Evolutionary conservation across 1,284 basidiomycete species (phyloP).

Genomic region (Spongiforma sp.): DNA sequence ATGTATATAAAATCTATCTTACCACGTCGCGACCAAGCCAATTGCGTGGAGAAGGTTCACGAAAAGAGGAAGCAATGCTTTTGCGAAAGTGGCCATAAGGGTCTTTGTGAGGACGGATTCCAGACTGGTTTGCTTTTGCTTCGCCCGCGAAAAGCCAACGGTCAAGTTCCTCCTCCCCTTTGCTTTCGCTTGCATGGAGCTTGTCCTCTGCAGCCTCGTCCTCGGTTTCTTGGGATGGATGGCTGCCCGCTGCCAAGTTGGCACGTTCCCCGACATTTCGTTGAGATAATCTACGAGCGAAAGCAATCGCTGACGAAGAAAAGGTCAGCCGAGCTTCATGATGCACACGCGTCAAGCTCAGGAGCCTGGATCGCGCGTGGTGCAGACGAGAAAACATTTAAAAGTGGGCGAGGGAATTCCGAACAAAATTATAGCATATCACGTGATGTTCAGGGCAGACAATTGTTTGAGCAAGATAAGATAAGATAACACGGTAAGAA

Average conservation of each 20-base stretch:
- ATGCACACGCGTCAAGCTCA: slow-evolving; percentile 11
- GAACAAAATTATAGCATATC: slow-evolving; percentile 27
- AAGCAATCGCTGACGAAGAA: slow-evolving; percentile 22
- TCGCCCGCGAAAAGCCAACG: slow-evolving; percentile 15
- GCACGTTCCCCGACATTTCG: slow-evolving; percentile 10
- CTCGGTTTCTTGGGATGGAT: slow-evolving; percentile 8
- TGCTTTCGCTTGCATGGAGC: slow-evolving; percentile 7
- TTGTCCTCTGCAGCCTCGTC: slow-evolving; percentile 9
- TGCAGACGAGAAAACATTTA: slow-evolving; percentile 31
- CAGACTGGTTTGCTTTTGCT: slow-evolving; percentile 21
- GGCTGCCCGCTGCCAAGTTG: slow-evolving; percentile 1
- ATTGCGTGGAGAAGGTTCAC: slow-evolving; percentile 47
- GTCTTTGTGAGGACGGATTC: slow-evolving; percentile 19
- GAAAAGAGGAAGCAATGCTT: slow-evolving; percentile 26
- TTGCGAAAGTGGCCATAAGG: slow-evolving; percentile 21
- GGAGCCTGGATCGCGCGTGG: slow-evolving; percentile 15
- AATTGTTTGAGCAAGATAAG: not conserved
- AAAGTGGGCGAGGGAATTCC: not conserved
- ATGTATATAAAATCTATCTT: slow-evolving; percentile 38
- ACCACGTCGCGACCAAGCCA: slow-evolving; percentile 65
- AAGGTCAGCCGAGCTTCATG: slow-evolving; percentile 20
- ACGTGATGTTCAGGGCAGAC: slow-evolving; percentile 34
- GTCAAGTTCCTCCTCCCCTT: slow-evolving; percentile 16
- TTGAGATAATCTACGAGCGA: slow-evolving; percentile 15
- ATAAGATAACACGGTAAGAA: too few relatives aligned